Evolutionary conservation across 2,329 filamentous ascomycete genomes (phyloP), one percentile per base, ranked within the genome.

Genomic region (Epichloe sp.): DNA sequence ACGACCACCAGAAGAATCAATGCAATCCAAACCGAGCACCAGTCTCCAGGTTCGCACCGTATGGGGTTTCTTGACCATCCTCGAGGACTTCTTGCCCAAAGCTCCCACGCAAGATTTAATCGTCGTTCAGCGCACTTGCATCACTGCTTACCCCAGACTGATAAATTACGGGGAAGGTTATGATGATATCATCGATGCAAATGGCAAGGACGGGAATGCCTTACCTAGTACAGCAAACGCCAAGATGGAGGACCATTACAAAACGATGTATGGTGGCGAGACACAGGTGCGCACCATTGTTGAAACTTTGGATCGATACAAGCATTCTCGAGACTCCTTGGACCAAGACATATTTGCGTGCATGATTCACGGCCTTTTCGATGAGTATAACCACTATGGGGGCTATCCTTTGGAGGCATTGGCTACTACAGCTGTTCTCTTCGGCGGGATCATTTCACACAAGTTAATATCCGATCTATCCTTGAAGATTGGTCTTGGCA

Each of bases 321-420:
- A 98, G 65, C 82, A 82, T 51, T 97, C 94, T 0, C 80, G 82
- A 46, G 86, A 93, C 54, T 78, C 88, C 2, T 72, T 84, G 15
- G 88, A 96, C 54, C 93, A 97, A 65, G 93, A 98, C 63, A 79
- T 96, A 6, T 98, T 98, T 64, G 87, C 91, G 14, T 96, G 91
- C 70, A 98, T 98, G 89, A 95, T 98, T 37, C 90, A 96, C 62
- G 93, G 93, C 1, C 74, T 98, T 4, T 96, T 98, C 60, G 93
- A 98, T 60, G 93, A 98, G 70, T 98, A 96, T 65, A 85, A 85
- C 51, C 94, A 95, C 62, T 98, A 96, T 64, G 81, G 86, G 41
- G 90, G 94, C 62, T 98, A 98, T 65, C 94, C 94, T 0, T 75
- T 96, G n/a, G 91, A 96, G 62, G 93, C 93, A 5, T 73, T 98